Evolutionary conservation across 331 rosid species (phyloP).

Genomic region (Phaseolus coccineus): DNA sequence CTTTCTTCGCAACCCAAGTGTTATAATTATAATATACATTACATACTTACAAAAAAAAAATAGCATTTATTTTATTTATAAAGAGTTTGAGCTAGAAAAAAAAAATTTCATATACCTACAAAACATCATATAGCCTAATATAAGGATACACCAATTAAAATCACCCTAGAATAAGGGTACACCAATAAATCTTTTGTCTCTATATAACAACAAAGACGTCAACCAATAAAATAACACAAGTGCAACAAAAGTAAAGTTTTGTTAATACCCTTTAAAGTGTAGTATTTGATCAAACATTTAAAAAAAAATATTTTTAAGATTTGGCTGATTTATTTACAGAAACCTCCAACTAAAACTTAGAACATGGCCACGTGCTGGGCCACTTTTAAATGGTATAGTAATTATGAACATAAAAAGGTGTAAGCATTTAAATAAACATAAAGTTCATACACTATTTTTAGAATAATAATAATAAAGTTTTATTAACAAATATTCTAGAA

Average conservation of each 20-base stretch:
- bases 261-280: background rate
- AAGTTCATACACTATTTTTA: background rate
- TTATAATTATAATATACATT: too few relatives aligned
- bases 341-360: background rate
- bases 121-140: too few relatives aligned
- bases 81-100: too few relatives aligned
- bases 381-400: background rate
- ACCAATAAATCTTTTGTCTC: background rate
- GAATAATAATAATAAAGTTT: background rate
- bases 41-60: too few relatives aligned
- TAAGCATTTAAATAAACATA: background rate
- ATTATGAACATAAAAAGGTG: background rate
- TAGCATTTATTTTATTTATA: too few relatives aligned
- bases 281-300: background rate
- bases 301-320: background rate
- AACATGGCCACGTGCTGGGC: slow-evolving; percentile 1
- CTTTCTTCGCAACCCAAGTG: too few relatives aligned
- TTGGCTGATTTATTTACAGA: background rate
- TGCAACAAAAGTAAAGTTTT: background rate
- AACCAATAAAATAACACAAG: background rate
- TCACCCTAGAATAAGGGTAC: background rate
- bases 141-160: too few relatives aligned
- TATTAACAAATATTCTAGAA: background rate
- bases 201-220: background rate
- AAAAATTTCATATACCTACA: too few relatives aligned